Evolutionary conservation across 2,329 filamentous ascomycete species (phyloP).

Genomic region (Verruconis gallopava): DNA sequence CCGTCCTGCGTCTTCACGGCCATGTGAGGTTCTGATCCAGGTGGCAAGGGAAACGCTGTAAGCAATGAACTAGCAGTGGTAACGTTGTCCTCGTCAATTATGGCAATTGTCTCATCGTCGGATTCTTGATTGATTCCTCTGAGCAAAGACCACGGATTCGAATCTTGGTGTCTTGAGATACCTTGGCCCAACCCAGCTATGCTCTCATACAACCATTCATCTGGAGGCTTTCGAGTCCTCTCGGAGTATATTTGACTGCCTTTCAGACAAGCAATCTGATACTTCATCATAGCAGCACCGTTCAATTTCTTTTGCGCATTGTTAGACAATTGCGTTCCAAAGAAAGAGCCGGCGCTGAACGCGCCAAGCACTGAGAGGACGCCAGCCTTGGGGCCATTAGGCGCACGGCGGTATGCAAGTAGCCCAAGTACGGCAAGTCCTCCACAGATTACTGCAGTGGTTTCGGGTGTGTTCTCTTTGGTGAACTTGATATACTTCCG

Average conservation of each 20-base stretch:
- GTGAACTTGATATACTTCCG: neutral
- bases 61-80: no score
- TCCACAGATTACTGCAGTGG: neutral
- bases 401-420: neutral
- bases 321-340: neutral
- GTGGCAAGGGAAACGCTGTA: neutral
- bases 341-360: neutral
- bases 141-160: neutral
- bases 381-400: neutral
- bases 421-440: neutral
- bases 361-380: neutral
- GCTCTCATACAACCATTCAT: conserved; percentile 30
- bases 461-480: neutral
- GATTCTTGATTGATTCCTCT: no score
- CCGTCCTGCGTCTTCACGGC: neutral
- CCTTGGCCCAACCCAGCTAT: conserved; percentile 48
- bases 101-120: no score
- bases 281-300: neutral
- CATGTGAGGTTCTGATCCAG: conserved; percentile 6
- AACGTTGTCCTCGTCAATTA: no score
- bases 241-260: neutral
- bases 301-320: neutral
- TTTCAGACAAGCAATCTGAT: neutral
- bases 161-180: neutral
- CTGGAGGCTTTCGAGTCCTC: neutral